Percentiles rank a stretch among this genome's conserved stretches.
phyloP scores from a whole-genome alignment of 179 eudicot genomes.

The Pouteria campechiana region DNA sequence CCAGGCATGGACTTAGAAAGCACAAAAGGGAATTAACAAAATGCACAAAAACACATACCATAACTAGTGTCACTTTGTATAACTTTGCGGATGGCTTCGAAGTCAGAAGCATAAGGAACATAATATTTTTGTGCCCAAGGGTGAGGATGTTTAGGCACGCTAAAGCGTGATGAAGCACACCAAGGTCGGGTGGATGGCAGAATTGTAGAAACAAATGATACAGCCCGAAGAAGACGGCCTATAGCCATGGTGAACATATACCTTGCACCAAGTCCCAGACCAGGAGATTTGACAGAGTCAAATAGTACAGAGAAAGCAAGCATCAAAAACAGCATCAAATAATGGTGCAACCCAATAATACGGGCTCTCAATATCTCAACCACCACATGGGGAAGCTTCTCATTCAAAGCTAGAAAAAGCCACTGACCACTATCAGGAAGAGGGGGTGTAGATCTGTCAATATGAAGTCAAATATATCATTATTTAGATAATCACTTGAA shows the following conservation, averaged over 20 bases:
- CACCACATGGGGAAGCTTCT: slow-evolving; percentile 59
- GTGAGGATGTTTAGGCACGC: slow-evolving; percentile 73
- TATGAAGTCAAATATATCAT: too few relatives aligned
- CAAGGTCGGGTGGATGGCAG: slow-evolving; percentile 94
- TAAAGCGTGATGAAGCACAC: slow-evolving; percentile 83
- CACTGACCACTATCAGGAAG: slow-evolving; percentile 99
- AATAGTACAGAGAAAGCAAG: slow-evolving; percentile 86
- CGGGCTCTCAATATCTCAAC: slow-evolving; percentile 87
- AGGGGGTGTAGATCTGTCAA: slow-evolving; percentile 60
- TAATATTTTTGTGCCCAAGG: slow-evolving; percentile 95
- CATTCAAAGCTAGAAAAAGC: slow-evolving; percentile 77
- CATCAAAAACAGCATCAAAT: slow-evolving; percentile 88
- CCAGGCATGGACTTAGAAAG: too few relatives aligned
- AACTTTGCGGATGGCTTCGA: slow-evolving; percentile 49
- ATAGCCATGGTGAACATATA: slow-evolving; percentile 92
- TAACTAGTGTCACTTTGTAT: slow-evolving; percentile 55
- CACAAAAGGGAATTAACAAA: background rate
- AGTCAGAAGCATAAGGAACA: slow-evolving; percentile 78
- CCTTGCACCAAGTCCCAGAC: slow-evolving; percentile 91
- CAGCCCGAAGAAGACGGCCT: slow-evolving; percentile 77
- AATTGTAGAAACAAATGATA: slow-evolving; percentile 72
- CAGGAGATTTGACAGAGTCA: slow-evolving; percentile 87
- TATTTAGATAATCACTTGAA: too few relatives aligned
- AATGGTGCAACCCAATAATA: slow-evolving; percentile 80
- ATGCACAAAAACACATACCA: slow-evolving; percentile 30